phyloP scores from a whole-genome alignment of 2,329 filamentous ascomycete genomes.

The Fusarium multiceps region DNA sequence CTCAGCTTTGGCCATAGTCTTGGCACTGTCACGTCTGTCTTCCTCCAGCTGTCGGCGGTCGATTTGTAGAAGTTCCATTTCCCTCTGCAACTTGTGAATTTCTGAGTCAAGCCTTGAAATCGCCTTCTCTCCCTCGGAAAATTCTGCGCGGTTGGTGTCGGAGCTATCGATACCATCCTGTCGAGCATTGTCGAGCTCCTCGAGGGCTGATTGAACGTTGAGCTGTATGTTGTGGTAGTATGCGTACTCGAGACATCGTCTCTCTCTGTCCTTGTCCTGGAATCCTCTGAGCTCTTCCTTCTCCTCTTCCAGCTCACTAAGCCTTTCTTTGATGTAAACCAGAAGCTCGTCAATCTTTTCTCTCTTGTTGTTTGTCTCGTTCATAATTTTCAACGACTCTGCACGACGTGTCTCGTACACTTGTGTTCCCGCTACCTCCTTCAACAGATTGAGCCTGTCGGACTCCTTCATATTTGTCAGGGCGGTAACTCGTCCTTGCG shows the following conservation, averaged over 20 bases:
- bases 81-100: conserved; percentile 81
- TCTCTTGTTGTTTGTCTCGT: conserved; percentile 93
- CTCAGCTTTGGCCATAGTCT: conserved; percentile 85
- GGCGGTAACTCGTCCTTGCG: conserved; percentile 93
- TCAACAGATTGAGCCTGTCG: conserved; percentile 87
- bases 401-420: conserved; percentile 93
- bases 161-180: conserved; percentile 86
- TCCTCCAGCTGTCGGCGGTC: conserved; percentile 90
- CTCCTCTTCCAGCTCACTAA: conserved; percentile 92
- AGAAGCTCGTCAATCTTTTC: conserved; percentile 94
- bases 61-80: conserved; percentile 84
- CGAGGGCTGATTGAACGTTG: conserved; percentile 79
- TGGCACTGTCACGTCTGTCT: conserved; percentile 85
- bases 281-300: conserved; percentile 95
- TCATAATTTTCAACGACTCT: conserved; percentile 96
- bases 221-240: conserved; percentile 91
- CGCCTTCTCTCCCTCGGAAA: conserved; percentile 81
- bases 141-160: conserved; percentile 81
- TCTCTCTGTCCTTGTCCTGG: conserved; percentile 93
- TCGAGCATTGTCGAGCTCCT: conserved; percentile 83
- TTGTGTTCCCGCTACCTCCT: conserved; percentile 98
- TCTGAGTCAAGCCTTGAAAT: conserved; percentile 81
- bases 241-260: conserved; percentile 92
- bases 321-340: conserved; percentile 88
- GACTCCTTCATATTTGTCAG: conserved; percentile 99